Evolutionary conservation across 805 yeast genomes (phyloP).

Genomic region (Clavispora fructus): DNA sequence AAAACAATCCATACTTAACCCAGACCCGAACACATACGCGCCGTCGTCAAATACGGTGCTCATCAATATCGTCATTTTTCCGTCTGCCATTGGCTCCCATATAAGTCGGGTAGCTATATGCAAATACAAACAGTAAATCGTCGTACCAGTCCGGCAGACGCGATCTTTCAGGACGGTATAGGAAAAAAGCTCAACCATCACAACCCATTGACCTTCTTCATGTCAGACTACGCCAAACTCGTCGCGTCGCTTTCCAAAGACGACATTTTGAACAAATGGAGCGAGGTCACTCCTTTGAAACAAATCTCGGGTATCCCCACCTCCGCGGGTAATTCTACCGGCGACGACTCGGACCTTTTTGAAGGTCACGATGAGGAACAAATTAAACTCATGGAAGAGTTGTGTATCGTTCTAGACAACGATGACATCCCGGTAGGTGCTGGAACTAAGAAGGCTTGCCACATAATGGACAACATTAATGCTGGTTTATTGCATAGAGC

Average conservation of each 20-base stretch:
- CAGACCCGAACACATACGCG: too few species aligned
- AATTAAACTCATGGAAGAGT: constrained; percentile 90
- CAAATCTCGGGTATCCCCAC: constrained; percentile 55
- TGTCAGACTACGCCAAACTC: constrained; percentile 39
- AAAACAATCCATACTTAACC: too few species aligned
- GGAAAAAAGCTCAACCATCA: background rate
- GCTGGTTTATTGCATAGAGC: constrained; percentile 90
- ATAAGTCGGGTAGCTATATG: background rate
- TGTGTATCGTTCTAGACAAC: constrained; percentile 89
- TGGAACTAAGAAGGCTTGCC: constrained; percentile 88
- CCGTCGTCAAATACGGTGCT: too few species aligned
- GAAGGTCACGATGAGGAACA: constrained; percentile 92
- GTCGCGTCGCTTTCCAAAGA: constrained; percentile 47
- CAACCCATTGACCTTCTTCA: background rate
- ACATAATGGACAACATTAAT: constrained; percentile 80
- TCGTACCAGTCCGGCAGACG: background rate
- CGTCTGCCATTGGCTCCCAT: too few species aligned
- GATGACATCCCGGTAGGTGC: constrained; percentile 86
- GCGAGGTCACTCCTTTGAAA: constrained; percentile 62
- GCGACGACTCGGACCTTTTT: constrained; percentile 44
- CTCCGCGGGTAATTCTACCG: constrained; percentile 18
- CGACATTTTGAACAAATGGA: constrained; percentile 54
- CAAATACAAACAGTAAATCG: background rate
- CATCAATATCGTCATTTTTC: too few species aligned
- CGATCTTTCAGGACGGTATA: background rate